Evolutionary conservation across 768 basidiomycete genomes (phyloP).

Genomic region (button mushroom (Agaricus bisporus)): DNA sequence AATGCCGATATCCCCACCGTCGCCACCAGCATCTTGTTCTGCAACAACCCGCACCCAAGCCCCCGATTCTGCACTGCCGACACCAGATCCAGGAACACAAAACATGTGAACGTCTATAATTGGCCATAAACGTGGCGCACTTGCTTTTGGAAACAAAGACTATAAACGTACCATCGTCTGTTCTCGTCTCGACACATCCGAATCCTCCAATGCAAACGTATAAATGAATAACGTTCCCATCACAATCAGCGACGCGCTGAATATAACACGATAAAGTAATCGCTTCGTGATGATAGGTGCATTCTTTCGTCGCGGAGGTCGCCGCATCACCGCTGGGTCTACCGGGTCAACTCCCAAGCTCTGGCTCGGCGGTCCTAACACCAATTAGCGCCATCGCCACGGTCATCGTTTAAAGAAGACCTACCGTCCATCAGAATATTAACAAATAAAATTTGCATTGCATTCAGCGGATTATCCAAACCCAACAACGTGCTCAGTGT

Average conservation of each 20-base stretch:
- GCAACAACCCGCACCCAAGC: constrained; percentile 73
- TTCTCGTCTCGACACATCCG: constrained; percentile 76
- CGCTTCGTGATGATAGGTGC: constrained; percentile 78
- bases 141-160: not conserved
- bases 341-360: constrained; percentile 96
- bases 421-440: constrained; percentile 97
- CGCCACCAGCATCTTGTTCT: constrained; percentile 85
- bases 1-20: constrained; percentile 86
- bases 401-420: constrained; percentile 13
- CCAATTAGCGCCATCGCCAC: not conserved
- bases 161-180: constrained; percentile 83
- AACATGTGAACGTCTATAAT: constrained; percentile 89
- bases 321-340: constrained; percentile 87
- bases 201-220: constrained; percentile 75
- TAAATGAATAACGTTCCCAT: constrained; percentile 85
- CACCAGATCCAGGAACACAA: constrained; percentile 94
- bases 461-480: constrained; percentile 87
- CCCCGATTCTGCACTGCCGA: constrained; percentile 95
- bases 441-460: constrained; percentile 99
- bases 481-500: constrained; percentile 89
- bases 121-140: too few relatives aligned
- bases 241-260: constrained; percentile 90
- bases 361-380: constrained; percentile 84
- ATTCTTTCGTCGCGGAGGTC: constrained; percentile 89
- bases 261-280: constrained; percentile 77